Evolutionary conservation across 106 monocot species (phyloP).

Genomic region (Alisma plantagoaquatica): DNA sequence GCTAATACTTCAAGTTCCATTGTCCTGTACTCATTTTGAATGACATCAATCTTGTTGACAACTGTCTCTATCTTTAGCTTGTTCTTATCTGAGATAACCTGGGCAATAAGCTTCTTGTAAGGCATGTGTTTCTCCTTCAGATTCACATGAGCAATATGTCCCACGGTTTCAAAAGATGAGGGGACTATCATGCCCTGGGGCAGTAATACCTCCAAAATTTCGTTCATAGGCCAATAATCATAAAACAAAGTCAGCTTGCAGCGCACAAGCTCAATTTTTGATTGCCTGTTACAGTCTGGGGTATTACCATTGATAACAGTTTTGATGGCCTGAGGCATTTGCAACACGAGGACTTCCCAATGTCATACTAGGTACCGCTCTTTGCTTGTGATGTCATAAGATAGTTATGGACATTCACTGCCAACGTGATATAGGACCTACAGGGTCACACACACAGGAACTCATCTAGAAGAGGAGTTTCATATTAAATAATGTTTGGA

Average conservation of each 20-base stretch:
- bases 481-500: no score
- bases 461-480: no score
- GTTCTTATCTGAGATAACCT: conserved; percentile 94
- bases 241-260: conserved; percentile 80
- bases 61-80: conserved; percentile 89
- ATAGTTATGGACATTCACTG: no score
- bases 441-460: no score
- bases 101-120: conserved; percentile 81
- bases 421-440: no score
- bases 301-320: no score
- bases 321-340: no score
- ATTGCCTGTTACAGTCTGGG: not conserved
- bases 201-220: conserved; percentile 63
- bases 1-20: conserved; percentile 96
- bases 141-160: conserved; percentile 95
- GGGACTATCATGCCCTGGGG: conserved; percentile 65
- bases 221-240: conserved; percentile 85
- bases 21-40: conserved; percentile 90
- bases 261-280: conserved; percentile 41
- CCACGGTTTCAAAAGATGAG: conserved; percentile 85
- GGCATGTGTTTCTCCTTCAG: conserved; percentile 78
- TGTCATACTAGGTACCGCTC: no score
- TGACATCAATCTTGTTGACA: conserved; percentile 84
- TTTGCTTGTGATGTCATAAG: no score
- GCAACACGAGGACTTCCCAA: no score